Evolutionary conservation across 2,329 filamentous ascomycete species (phyloP).

Genomic region (Microsporum audouinii): DNA sequence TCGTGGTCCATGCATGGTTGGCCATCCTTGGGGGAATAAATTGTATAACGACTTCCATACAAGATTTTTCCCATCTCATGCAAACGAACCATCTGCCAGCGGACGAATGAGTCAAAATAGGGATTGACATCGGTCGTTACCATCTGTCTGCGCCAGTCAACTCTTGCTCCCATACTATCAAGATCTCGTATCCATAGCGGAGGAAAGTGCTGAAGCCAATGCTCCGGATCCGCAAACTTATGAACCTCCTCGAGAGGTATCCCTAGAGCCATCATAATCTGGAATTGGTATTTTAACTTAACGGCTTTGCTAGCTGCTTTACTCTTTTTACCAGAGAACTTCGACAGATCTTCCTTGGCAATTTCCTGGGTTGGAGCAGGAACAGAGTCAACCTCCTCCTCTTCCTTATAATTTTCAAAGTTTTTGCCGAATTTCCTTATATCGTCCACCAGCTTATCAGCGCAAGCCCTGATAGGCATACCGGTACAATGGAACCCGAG

Average conservation of each 20-base stretch:
- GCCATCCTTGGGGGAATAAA: conserved; percentile 82
- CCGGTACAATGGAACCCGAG: conserved; percentile 94
- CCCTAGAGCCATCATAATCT: conserved; percentile 86
- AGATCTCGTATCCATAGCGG: conserved; percentile 67
- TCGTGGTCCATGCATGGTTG: conserved; percentile 85
- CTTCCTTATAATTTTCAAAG: conserved; percentile 65
- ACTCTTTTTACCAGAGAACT: conserved; percentile 85
- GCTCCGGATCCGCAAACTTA: conserved; percentile 76
- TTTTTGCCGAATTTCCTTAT: conserved; percentile 77
- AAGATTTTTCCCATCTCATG: conserved; percentile 86
- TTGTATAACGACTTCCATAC: conserved; percentile 84
- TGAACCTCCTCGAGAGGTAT: conserved; percentile 83
- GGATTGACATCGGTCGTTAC: conserved; percentile 95
- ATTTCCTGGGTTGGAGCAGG: conserved; percentile 52
- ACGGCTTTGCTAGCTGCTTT: conserved; percentile 83
- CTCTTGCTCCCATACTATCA: conserved; percentile 68
- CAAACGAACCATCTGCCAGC: conserved; percentile 94
- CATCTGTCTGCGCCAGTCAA: conserved; percentile 88
- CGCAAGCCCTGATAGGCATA: conserved; percentile 95
- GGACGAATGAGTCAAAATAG: conserved; percentile 88
- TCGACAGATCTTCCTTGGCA: conserved; percentile 70
- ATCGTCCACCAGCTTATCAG: conserved; percentile 87
- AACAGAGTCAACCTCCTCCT: conserved; percentile 44
- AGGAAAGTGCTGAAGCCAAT: conserved; percentile 91
- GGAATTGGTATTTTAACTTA: conserved; percentile 91